These are phyloP conservation scores for Candida smagusa DNA, from an alignment of 1,139 yeast genomes.

Conservation along the genomic window DNA sequence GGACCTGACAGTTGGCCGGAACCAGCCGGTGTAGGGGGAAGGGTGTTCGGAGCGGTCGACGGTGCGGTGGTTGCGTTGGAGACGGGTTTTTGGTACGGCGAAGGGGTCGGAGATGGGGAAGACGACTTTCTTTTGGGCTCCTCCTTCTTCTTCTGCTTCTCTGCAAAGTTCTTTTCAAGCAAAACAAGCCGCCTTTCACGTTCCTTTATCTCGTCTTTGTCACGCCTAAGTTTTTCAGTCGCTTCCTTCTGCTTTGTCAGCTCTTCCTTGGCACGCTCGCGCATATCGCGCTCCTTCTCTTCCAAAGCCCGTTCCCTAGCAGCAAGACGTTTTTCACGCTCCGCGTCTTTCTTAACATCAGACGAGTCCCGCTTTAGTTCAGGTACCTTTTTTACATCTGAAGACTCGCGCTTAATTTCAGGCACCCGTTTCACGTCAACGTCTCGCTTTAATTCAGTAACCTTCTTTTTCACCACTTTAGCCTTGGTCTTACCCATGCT, in stretches of 20 bases:
- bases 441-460: not conserved
- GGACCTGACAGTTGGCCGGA: constrained; percentile 1
- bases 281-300: constrained; percentile 13
- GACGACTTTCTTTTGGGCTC: constrained; percentile 11
- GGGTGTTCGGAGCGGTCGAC: not conserved
- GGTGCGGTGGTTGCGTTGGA: constrained; percentile 3
- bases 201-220: constrained; percentile 26
- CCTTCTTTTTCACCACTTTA: constrained; percentile 11
- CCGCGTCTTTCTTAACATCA: constrained; percentile 3
- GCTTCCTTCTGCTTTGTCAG: constrained; percentile 21
- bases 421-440: constrained; percentile 5
- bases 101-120: constrained; percentile 6
- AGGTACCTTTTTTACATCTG: not conserved
- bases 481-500: constrained; percentile 7
- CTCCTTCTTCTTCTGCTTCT: constrained; percentile 13
- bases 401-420: constrained; percentile 3
- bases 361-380: constrained; percentile 1
- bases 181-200: constrained; percentile 24
- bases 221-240: constrained; percentile 4
- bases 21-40: constrained; percentile 2
- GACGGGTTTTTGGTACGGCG: not conserved
- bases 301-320: constrained; percentile 12
- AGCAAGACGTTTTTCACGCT: constrained; percentile 6
- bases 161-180: constrained; percentile 7
- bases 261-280: constrained; percentile 27